A percentile compares a stretch with the other conserved stretches of the same genome.
phyloP scores from a whole-genome alignment of 2,329 filamentous ascomycete genomes.

The Ophiostoma ips region DNA sequence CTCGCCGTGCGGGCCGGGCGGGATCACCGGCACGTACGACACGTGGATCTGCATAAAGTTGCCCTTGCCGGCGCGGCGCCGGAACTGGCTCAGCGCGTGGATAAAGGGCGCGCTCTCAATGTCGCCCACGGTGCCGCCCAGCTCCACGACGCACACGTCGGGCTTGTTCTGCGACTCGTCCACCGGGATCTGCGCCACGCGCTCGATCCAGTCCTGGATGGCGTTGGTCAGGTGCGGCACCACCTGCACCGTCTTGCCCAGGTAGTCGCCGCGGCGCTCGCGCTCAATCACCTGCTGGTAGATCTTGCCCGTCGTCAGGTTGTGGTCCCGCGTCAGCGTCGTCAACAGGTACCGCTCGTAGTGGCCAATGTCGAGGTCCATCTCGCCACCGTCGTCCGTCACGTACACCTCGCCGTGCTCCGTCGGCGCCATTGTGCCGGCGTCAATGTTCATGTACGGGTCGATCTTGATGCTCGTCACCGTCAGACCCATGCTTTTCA shows the following conservation, averaged over 20 bases:
- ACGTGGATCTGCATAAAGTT: conserved; percentile 88
- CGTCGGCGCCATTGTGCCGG: conserved; percentile 23
- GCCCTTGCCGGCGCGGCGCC: conserved; percentile 54
- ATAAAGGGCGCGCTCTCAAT: conserved; percentile 82
- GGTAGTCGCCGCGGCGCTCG: conserved; percentile 55
- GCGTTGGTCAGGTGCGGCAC: conserved; percentile 86
- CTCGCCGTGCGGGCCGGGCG: conserved; percentile 35
- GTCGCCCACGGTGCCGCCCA: conserved; percentile 57
- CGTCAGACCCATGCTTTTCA: conserved; percentile 69
- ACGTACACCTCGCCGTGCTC: conserved; percentile 82
- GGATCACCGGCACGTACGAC: conserved; percentile 61
- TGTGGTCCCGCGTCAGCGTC: conserved; percentile 72
- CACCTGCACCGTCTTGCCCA: conserved; percentile 70
- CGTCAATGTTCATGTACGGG: conserved; percentile 30
- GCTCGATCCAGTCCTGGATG: conserved; percentile 85
- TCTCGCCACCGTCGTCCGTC: conserved; percentile 65
- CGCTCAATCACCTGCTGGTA: conserved; percentile 76
- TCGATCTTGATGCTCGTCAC: conserved; percentile 43
- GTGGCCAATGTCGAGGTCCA: conserved; percentile 42
- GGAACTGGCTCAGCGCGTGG: conserved; percentile 70
- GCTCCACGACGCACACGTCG: conserved; percentile 74
- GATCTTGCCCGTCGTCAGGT: conserved; percentile 96
- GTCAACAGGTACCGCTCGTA: conserved; percentile 62
- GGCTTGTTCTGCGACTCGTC: conserved; percentile 72
- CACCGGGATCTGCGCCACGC: conserved; percentile 71